phyloP scores from a whole-genome alignment of 768 basidiomycete genomes.

The Boletus speciosus region DNA sequence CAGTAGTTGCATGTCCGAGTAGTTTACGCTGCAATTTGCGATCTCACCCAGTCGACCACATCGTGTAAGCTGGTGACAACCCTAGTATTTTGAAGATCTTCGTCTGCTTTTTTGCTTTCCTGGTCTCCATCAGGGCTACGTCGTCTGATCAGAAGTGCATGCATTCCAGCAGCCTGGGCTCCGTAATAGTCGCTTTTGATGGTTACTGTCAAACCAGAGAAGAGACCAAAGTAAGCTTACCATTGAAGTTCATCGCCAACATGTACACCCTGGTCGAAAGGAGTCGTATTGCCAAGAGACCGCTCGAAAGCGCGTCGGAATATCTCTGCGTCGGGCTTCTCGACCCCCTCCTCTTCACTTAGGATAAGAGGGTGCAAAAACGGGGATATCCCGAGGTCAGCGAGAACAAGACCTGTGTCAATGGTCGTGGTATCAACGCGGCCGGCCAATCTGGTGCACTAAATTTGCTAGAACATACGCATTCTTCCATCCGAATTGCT shows the following conservation, averaged over 20 bases:
- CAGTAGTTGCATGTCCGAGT: neutral
- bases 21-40: constrained; percentile 6
- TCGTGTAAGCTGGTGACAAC: constrained; percentile 37
- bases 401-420: constrained; percentile 44
- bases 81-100: constrained; percentile 39
- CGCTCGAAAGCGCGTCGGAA: constrained; percentile 44
- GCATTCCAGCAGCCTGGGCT: constrained; percentile 51
- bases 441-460: neutral
- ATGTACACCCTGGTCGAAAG: constrained; percentile 50
- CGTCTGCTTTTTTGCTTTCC: constrained; percentile 39
- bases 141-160: constrained; percentile 56
- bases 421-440: neutral
- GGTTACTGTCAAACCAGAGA: constrained; percentile 1
- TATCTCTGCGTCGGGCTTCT: constrained; percentile 64
- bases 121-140: constrained; percentile 45
- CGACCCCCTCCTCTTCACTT: constrained; percentile 64
- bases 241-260: constrained; percentile 71
- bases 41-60: constrained; percentile 37
- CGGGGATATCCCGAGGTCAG: constrained; percentile 53
- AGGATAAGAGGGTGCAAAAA: constrained; percentile 56
- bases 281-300: neutral
- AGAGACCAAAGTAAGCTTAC: constrained; percentile 37
- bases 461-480: constrained; percentile 41
- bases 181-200: constrained; percentile 61
- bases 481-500: constrained; percentile 75